A percentile compares a stretch with the other conserved stretches of the same genome.
Evolutionary conservation across 2,329 filamentous ascomycete species (phyloP).

Genomic region (Hymenoscyphus occultus): DNA sequence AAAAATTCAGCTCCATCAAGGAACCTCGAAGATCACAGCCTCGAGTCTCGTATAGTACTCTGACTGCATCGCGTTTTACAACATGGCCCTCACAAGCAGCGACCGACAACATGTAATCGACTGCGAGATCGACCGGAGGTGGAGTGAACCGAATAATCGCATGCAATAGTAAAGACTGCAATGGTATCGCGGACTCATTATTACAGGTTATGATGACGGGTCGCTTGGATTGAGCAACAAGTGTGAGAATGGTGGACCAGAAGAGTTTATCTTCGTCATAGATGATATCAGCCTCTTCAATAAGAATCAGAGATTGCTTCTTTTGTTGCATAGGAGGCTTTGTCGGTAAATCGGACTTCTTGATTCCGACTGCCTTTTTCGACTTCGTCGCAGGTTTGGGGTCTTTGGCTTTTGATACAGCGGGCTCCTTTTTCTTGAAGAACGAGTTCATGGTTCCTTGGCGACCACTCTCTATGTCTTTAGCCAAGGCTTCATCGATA

Average conservation of each 20-base stretch:
- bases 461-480: constrained; percentile 63
- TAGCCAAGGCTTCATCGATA: constrained; percentile 45
- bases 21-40: constrained; percentile 73
- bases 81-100: constrained; percentile 89
- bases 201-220: constrained; percentile 96
- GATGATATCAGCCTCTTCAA: constrained; percentile 90
- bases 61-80: constrained; percentile 63
- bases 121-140: constrained; percentile 64
- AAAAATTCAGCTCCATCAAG: constrained; percentile 84
- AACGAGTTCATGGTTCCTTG: constrained; percentile 80
- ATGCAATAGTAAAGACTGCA: constrained; percentile 72
- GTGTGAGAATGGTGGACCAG: constrained; percentile 75
- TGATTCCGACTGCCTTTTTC: constrained; percentile 21
- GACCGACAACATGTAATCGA: constrained; percentile 77
- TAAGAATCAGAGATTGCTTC: constrained; percentile 88
- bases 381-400: constrained; percentile 30
- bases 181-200: constrained; percentile 77
- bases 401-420: constrained; percentile 26
- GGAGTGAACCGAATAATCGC: constrained; percentile 75
- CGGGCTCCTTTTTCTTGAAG: constrained; percentile 58
- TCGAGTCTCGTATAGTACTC: constrained; percentile 67
- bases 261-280: constrained; percentile 97
- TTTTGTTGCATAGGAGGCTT: constrained; percentile 46
- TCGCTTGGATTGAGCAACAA: constrained; percentile 81
- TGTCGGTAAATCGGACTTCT: constrained; percentile 9